phyloP scores from a whole-genome alignment of 352 stramenopile genomes.

The Phytophthora capsici region DNA sequence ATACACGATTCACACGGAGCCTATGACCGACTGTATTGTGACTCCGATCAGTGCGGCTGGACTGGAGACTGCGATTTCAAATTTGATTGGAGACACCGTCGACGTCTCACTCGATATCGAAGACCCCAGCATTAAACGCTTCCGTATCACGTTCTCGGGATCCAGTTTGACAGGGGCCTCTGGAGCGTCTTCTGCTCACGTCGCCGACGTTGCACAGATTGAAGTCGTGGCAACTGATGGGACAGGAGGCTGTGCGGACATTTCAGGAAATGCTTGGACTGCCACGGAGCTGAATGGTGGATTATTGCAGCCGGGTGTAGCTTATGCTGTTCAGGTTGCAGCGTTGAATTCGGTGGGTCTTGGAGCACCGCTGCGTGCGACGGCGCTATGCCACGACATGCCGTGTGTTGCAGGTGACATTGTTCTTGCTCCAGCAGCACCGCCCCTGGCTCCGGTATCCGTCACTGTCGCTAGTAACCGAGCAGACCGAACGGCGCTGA shows the following conservation, averaged over 20 bases:
- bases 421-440: conserved; percentile 58
- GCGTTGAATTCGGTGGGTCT: conserved; percentile 89
- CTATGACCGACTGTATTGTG: conserved; percentile 57
- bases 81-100: conserved; percentile 69
- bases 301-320: conserved; percentile 71
- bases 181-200: conserved; percentile 23
- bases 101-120: conserved; percentile 55
- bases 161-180: conserved; percentile 59
- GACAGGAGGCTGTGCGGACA: conserved; percentile 53
- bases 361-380: conserved; percentile 57
- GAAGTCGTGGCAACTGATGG: conserved; percentile 58
- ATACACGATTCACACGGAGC: conserved; percentile 61
- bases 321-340: conserved; percentile 91
- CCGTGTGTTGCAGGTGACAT: conserved; percentile 51
- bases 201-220: conserved; percentile 45
- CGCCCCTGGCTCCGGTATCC: conserved; percentile 68
- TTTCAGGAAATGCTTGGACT: conserved; percentile 70
- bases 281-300: conserved; percentile 82
- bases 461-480: conserved; percentile 87
- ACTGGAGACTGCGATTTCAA: conserved; percentile 43
- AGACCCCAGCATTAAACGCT: conserved; percentile 40
- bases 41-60: conserved; percentile 32
- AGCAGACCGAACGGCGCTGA: conserved; percentile 75
- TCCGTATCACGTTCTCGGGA: conserved; percentile 91
- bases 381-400: conserved; percentile 55